Evolutionary conservation across 495 filamentous ascomycete genomes (phyloP).

Genomic region (Penicillium egyptiacum): DNA sequence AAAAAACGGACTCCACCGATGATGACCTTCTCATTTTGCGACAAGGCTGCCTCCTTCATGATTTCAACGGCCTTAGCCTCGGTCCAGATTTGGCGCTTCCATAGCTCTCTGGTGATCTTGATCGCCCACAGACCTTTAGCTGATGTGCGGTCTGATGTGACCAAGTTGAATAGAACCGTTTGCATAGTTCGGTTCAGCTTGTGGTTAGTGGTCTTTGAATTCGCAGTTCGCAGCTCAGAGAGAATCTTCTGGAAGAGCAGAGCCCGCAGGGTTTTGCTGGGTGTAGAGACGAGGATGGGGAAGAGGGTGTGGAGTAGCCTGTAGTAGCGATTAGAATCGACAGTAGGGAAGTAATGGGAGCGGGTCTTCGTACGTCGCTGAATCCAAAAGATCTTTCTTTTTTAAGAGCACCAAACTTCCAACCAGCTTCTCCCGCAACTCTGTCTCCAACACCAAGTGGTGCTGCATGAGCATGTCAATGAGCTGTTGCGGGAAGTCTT

Average conservation of each 20-base stretch:
- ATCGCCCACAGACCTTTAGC: constrained; percentile 92
- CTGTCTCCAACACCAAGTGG: constrained; percentile 74
- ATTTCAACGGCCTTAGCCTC: constrained; percentile 86
- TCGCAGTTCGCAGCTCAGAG: constrained; percentile 81
- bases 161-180: constrained; percentile 85
- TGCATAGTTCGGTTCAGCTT: constrained; percentile 89
- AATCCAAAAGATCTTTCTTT: constrained; percentile 90
- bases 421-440: constrained; percentile 91
- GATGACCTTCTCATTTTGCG: constrained; percentile 87
- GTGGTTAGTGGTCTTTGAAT: constrained; percentile 84
- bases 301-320: constrained; percentile 84
- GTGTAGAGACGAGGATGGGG: constrained; percentile 82
- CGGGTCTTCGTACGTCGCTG: constrained; percentile 53
- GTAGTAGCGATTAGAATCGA: constrained; percentile 15
- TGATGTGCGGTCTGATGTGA: constrained; percentile 78
- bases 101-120: constrained; percentile 82
- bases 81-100: constrained; percentile 86
- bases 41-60: constrained; percentile 85
- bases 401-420: constrained; percentile 83
- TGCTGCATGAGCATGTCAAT: constrained; percentile 76
- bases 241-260: constrained; percentile 89
- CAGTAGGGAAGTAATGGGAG: background rate
- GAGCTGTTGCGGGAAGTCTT: constrained; percentile 76
- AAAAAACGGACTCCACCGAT: constrained; percentile 89
- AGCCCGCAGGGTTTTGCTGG: constrained; percentile 79